Percentiles rank a stretch among this genome's conserved stretches.
Conservation (phyloP, 164 flowering plant genomes). For the Chloranthus sessilifolius region DNA sequence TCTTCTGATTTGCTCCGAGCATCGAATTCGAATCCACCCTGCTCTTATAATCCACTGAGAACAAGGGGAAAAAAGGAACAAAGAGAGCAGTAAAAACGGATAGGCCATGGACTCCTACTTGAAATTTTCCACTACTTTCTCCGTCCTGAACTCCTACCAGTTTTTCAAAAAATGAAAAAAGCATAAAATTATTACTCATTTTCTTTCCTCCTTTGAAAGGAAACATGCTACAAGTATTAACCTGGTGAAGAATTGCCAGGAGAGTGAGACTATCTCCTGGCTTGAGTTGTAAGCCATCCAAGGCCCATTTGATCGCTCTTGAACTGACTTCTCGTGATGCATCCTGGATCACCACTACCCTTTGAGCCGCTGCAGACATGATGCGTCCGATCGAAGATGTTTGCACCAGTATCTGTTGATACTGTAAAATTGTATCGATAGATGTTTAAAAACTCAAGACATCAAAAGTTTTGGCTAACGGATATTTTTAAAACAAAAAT, state of each 20-base stretch:
- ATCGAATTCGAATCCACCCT: conserved; percentile 37
- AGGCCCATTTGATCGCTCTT: conserved; percentile 32
- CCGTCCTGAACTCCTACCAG: no score
- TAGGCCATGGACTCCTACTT: neutral
- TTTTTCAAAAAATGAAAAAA: conserved; percentile 8
- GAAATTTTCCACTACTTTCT: neutral
- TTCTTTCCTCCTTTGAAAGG: conserved; percentile 31
- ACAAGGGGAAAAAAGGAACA: neutral
- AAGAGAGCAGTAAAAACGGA: conserved; percentile 1
- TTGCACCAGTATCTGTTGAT: no score
- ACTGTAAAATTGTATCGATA: no score
- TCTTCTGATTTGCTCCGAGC: conserved; percentile 29
- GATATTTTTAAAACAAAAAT: no score
- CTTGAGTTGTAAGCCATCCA: conserved; percentile 34
- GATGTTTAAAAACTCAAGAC: no score
- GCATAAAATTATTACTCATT: conserved; percentile 31
- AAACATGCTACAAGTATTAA: conserved; percentile 65
- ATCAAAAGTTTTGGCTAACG: no score
- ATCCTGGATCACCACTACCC: conserved; percentile 66
- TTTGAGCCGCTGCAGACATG: conserved; percentile 24
- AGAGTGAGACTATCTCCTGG: conserved; percentile 54
- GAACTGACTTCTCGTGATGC: conserved; percentile 39
- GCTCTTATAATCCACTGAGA: conserved; percentile 51
- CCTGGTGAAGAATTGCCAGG: conserved; percentile 64
- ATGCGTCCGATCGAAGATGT: conserved; percentile 1